Evolutionary conservation across 192 early-diverging fungal genomes (phyloP), one percentile per base, ranked within the genome.

Genomic region (Phlyctochytrium bullatum): DNA sequence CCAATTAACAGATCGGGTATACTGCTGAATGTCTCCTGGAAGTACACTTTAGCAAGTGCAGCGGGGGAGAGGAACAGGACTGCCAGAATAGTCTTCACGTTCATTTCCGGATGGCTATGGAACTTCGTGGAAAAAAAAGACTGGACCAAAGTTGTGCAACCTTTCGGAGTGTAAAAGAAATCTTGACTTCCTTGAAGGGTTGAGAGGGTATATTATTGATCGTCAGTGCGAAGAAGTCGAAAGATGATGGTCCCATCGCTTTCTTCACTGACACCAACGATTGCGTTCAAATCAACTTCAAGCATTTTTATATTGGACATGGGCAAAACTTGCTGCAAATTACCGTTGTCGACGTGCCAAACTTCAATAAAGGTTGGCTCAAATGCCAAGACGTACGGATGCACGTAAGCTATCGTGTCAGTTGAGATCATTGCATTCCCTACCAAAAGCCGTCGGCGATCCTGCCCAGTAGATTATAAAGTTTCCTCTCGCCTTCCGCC

Each of bases 381-480:
- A 75, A 93, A 98, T 0, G 96, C 94, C 64, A 97, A 76, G 34
- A 98, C 77, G 68, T 94, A 98, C 28, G 93, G 94, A 36, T 90
- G 80, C 28, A 83, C 74, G 28, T 89, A 86, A 30, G 91, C 89
- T 78, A 61, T n/a, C n/a, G n/a, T n/a, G n/a, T n/a, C n/a, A n/a
- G n/a, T n/a, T n/a, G n/a, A n/a, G n/a, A n/a, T n/a, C n/a, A n/a
- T 27, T 35, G 30, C 24, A 2, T 52, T 1, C 58, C 62, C 71
- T 68, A 76, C 79, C 35, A 75, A 94, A 98, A 54, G 88, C 82
- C n/a, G 82, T 87, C 12, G 96, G 96, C 1, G 79, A 69, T 1
- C 96, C 96, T 33, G 88, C 87, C 95, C 94, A 98, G 52, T 90
- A 75, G 47, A 98, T 89, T 53, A 91, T 80, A 88, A 88, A 92